phyloP scores from a whole-genome alignment of 1,139 yeast species.

The Taiozyma sp. region DNA sequence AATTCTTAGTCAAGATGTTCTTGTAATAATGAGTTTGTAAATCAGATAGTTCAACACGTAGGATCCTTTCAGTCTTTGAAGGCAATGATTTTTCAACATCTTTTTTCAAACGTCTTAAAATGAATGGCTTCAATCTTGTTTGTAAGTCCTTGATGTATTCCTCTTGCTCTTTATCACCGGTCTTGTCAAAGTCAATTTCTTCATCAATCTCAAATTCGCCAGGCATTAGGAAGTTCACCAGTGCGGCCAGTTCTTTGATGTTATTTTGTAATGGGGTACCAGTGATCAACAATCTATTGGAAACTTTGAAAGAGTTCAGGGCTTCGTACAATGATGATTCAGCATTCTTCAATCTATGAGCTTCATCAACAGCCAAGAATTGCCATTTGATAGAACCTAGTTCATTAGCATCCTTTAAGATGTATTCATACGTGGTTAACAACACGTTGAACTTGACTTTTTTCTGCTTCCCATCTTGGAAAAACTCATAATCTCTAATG shows the following conservation, averaged over 20 bases:
- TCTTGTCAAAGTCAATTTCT: conserved; percentile 83
- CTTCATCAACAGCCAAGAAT: conserved; percentile 96
- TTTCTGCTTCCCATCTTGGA: conserved; percentile 31
- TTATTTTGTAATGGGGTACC: conserved; percentile 98
- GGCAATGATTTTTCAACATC: conserved; percentile 97
- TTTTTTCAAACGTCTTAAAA: conserved; percentile 86
- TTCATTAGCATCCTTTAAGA: conserved; percentile 78
- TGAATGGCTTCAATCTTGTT: conserved; percentile 80
- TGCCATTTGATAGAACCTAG: conserved; percentile 90
- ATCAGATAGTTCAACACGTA: conserved; percentile 92
- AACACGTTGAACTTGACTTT: conserved; percentile 85
- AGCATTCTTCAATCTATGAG: conserved; percentile 91
- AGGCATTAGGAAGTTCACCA: conserved; percentile 94
- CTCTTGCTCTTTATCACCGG: conserved; percentile 84
- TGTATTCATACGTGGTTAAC: conserved; percentile 92
- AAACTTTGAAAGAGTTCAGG: conserved; percentile 71
- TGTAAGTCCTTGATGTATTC: conserved; percentile 82
- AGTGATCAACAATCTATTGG: conserved; percentile 83
- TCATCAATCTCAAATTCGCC: conserved; percentile 86
- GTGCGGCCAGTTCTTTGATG: conserved; percentile 90
- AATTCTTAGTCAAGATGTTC: conserved; percentile 87
- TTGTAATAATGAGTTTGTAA: conserved; percentile 93
- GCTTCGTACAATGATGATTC: conserved; percentile 92
- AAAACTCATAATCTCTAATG: conserved; percentile 83
- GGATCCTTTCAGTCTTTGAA: conserved; percentile 87